These are phyloP conservation scores for Suhomyces guaymorum DNA, from an alignment of 1,139 yeast species.

Conservation along the genomic window DNA sequence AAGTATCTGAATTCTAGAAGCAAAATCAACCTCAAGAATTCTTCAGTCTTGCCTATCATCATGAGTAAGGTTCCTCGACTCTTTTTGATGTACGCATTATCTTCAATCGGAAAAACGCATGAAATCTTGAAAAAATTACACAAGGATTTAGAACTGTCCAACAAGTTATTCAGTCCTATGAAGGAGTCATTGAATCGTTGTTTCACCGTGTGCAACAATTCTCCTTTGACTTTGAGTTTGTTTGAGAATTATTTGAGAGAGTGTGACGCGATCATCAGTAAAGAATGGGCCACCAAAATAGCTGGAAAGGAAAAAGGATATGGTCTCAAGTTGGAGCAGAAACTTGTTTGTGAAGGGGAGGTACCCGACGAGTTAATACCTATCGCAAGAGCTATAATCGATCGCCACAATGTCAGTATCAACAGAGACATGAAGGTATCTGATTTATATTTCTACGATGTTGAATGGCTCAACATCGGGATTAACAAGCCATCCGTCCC, in stretches of 20 bases:
- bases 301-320: slow-evolving; percentile 32
- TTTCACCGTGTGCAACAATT: slow-evolving; percentile 51
- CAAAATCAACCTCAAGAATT: slow-evolving; percentile 30
- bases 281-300: slow-evolving; percentile 29
- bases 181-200: slow-evolving; percentile 55
- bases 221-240: slow-evolving; percentile 57
- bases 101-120: slow-evolving; percentile 69
- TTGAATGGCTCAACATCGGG: slow-evolving; percentile 65
- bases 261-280: slow-evolving; percentile 37
- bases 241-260: slow-evolving; percentile 68
- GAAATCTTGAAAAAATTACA: slow-evolving; percentile 52
- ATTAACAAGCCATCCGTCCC: slow-evolving; percentile 19
- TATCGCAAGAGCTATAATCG: slow-evolving; percentile 34
- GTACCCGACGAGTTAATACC: slow-evolving; percentile 49
- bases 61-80: slow-evolving; percentile 72
- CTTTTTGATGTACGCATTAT: slow-evolving; percentile 65
- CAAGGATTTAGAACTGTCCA: slow-evolving; percentile 42
- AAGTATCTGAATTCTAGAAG: slow-evolving; percentile 21
- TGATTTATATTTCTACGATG: slow-evolving; percentile 65
- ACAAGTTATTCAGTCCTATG: slow-evolving; percentile 52
- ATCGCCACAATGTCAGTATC: slow-evolving; percentile 33
- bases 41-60: slow-evolving; percentile 52
- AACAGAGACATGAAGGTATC: slow-evolving; percentile 45
- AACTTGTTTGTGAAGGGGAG: slow-evolving; percentile 62
- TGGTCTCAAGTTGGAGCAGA: slow-evolving; percentile 58